Base-by-base conservation (phyloP, 1,139 yeast genomes). In the Zygoascus meyerae region DNA sequence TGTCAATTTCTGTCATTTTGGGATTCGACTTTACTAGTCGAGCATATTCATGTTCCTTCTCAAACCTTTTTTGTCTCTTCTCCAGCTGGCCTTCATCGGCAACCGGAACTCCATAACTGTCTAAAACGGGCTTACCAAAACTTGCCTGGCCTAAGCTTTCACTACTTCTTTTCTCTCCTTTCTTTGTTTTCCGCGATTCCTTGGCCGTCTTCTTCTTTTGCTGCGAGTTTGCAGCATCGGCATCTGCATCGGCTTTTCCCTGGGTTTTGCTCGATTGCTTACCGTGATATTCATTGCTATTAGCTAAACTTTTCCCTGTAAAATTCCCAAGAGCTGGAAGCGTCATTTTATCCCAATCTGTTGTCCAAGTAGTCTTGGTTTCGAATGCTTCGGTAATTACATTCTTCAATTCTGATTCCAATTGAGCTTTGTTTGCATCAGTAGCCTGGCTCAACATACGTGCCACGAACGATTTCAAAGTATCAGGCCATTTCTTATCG, bases 321-420 rank as follows among this genome's bases (percentile, higher is more conserved):
- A n/a, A 30, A 40, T 48, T 45, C 36, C 57, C 58, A 34, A 82
- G 58, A 1, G 78, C 61, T 0, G 92, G 90, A 1, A 84, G 55
- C 29, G 66, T 66, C 61, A 79, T 84, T 8, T 52, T 56, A 8
- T 59, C 61, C 95, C 95, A 85, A 56, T 83, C 77, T 52, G 79
- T 81, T 1, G 64, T 57, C 70, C 76, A 72, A 3, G 83, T 60
- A 37, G 70, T 70, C 12, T 70, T 67, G 36, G 68, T 63, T 3
- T 64, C 65, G 40, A 75, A 71, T 0, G 90, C 89, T 47, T 61
- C 56, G 44, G 77, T 71, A 28, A 81, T 71, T 31, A 78, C 60
- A 16, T 62, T 58, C 52, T 73, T 78, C 38, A 80, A 63, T 57
- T 79, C 78, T 3, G 55, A 48, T 51, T 77, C 66, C 56, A 66